Percentiles rank a stretch among this genome's conserved stretches.
Evolutionary conservation across 2,329 filamentous ascomycete species (phyloP).

Genomic region (Falciphora oryzae): DNA sequence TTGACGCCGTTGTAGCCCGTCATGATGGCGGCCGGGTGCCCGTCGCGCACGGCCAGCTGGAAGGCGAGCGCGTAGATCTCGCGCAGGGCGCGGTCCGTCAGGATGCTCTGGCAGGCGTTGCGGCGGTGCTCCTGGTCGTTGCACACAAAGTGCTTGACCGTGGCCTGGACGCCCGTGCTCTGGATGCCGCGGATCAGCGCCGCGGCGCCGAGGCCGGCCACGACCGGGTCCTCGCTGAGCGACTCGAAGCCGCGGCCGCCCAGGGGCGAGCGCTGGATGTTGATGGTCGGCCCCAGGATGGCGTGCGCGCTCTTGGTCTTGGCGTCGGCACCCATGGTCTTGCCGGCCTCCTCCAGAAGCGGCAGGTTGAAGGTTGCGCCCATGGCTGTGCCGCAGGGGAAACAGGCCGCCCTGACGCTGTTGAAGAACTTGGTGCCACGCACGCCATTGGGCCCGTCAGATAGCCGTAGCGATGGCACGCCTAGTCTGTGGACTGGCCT

Average conservation of each 20-base stretch:
- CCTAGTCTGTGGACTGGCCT: slow-evolving; percentile 53
- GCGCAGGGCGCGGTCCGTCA: slow-evolving; percentile 50
- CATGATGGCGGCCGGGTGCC: slow-evolving; percentile 50
- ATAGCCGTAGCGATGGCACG: slow-evolving; percentile 58
- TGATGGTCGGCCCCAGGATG: slow-evolving; percentile 57
- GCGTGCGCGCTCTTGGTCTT: slow-evolving; percentile 52
- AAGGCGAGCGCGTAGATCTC: slow-evolving; percentile 56
- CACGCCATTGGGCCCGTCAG: slow-evolving; percentile 66
- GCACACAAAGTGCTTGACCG: slow-evolving; percentile 56
- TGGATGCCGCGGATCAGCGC: slow-evolving; percentile 51
- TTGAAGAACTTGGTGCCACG: slow-evolving; percentile 65
- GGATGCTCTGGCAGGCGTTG: slow-evolving; percentile 47
- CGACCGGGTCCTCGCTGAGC: slow-evolving; percentile 51
- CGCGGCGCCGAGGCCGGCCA: slow-evolving; percentile 48
- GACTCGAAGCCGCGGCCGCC: slow-evolving; percentile 57
- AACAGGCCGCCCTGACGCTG: slow-evolving; percentile 53
- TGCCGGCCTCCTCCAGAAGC: slow-evolving; percentile 45
- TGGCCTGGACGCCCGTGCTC: slow-evolving; percentile 48
- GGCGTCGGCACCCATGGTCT: slow-evolving; percentile 46
- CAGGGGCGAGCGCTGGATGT: slow-evolving; percentile 55
- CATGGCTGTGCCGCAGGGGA: slow-evolving; percentile 53
- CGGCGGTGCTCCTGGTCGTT: slow-evolving; percentile 57
- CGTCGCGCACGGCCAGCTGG: slow-evolving; percentile 48
- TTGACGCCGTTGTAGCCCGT: slow-evolving; percentile 56
- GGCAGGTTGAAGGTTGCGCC: slow-evolving; percentile 52